Conservation (phyloP, 257 asterid species). For the Catharanthus roseus region DNA sequence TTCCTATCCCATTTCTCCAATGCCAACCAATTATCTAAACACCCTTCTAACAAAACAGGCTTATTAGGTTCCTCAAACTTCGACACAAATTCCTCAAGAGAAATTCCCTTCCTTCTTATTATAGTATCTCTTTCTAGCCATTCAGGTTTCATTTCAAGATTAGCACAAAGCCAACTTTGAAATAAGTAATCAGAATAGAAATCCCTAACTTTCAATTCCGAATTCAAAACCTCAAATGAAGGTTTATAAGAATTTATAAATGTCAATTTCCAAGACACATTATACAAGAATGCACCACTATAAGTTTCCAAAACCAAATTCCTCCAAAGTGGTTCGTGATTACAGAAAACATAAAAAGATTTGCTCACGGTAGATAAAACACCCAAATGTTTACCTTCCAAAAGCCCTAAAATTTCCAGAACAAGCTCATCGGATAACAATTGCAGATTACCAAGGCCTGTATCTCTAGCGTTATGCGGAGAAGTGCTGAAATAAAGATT, state of each 20-base stretch:
- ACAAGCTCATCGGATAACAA: conserved; percentile 79
- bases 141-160: conserved; percentile 92
- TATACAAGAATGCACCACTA: conserved; percentile 54
- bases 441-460: conserved; percentile 71
- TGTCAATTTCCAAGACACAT: conserved; percentile 67
- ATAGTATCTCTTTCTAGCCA: conserved; percentile 91
- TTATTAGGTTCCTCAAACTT: conserved; percentile 78
- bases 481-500: conserved; percentile 68
- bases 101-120: conserved; percentile 61
- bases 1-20: conserved; percentile 72
- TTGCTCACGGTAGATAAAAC: conserved; percentile 78
- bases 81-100: conserved; percentile 63
- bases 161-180: conserved; percentile 98
- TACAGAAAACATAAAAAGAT: conserved; percentile 85
- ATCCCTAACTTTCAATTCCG: conserved; percentile 27
- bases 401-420: conserved; percentile 70
- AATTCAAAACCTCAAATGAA: no score
- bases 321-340: conserved; percentile 93
- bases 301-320: conserved; percentile 57
- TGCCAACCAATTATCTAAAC: conserved; percentile 72
- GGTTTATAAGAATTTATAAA: conserved; percentile 22
- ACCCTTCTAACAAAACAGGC: conserved; percentile 84
- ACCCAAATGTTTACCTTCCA: conserved; percentile 61
- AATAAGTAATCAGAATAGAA: conserved; percentile 95
- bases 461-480: conserved; percentile 54